Conservation (phyloP, 2,329 filamentous ascomycete species). For the Epichloe baconii region DNA sequence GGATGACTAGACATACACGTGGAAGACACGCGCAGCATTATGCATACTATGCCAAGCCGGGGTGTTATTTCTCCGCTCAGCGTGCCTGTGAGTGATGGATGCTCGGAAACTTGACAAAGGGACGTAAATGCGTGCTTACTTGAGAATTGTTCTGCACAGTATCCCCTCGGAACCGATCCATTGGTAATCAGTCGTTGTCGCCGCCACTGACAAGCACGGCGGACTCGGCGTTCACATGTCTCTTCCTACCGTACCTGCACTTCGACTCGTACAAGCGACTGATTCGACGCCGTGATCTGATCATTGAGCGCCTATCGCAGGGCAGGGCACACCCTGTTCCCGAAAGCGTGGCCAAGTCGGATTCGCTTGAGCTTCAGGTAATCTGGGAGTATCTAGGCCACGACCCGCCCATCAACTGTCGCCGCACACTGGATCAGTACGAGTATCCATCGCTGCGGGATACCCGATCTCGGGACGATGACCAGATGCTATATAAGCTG, state of each 20-base stretch:
- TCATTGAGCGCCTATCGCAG: constrained; percentile 37
- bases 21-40: constrained; percentile 37
- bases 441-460: constrained; percentile 49
- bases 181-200: constrained; percentile 17
- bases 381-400: constrained; percentile 51
- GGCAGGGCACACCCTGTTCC: constrained; percentile 44
- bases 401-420: constrained; percentile 47
- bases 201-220: constrained; percentile 10
- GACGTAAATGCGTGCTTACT: too few species aligned
- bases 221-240: constrained; percentile 28
- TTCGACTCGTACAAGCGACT: constrained; percentile 51
- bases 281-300: constrained; percentile 40
- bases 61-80: constrained; percentile 32
- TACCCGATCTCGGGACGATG: constrained; percentile 47
- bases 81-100: constrained; percentile 16
- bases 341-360: constrained; percentile 36
- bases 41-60: constrained; percentile 34
- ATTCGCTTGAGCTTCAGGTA: constrained; percentile 43
- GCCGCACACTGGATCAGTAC: constrained; percentile 50
- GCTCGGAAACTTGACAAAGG: too few species aligned
- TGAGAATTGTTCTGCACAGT: constrained; percentile 13
- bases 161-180: constrained; percentile 22
- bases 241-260: constrained; percentile 48
- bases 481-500: constrained; percentile 56
- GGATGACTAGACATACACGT: constrained; percentile 33